Conservation (phyloP, 805 yeast genomes). For the Candida manassasensis region DNA sequence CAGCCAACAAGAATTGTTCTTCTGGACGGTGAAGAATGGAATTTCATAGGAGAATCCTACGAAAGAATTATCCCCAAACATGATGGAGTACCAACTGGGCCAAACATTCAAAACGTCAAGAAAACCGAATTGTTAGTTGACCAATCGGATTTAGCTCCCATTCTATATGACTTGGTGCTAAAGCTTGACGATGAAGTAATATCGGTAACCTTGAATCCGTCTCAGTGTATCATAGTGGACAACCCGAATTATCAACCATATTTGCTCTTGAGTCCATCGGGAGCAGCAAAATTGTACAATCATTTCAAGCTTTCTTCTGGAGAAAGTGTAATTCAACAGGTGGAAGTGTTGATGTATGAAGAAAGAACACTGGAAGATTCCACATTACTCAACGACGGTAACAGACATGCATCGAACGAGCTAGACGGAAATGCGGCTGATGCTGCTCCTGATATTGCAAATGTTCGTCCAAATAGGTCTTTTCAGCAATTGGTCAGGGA, state of each 20-base stretch:
- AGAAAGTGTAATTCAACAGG: constrained; percentile 20
- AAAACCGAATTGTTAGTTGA: constrained; percentile 19
- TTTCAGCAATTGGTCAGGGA: constrained; percentile 3
- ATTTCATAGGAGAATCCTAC: constrained; percentile 11
- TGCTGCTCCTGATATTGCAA: background rate
- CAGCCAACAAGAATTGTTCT: constrained; percentile 20
- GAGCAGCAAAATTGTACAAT: constrained; percentile 22
- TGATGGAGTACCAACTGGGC: background rate
- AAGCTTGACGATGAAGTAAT: constrained; percentile 11
- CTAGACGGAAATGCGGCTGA: background rate
- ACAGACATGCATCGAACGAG: background rate
- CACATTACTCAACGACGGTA: constrained; percentile 1
- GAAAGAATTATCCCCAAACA: constrained; percentile 15
- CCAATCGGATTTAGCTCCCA: constrained; percentile 21
- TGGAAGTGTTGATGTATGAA: constrained; percentile 15
- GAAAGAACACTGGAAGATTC: constrained; percentile 3
- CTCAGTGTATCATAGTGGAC: constrained; percentile 41
- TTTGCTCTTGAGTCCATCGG: constrained; percentile 34
- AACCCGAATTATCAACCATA: constrained; percentile 30
- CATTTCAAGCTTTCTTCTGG: constrained; percentile 11
- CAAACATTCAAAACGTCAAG: background rate
- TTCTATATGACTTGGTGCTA: constrained; percentile 20
- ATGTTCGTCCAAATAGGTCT: background rate
- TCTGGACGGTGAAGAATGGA: constrained; percentile 19
- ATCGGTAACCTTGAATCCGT: constrained; percentile 24